A percentile compares a stretch with the other conserved stretches of the same genome.
phyloP scores from a whole-genome alignment of 345 rosid species.

The Abelmoschus esculentus region DNA sequence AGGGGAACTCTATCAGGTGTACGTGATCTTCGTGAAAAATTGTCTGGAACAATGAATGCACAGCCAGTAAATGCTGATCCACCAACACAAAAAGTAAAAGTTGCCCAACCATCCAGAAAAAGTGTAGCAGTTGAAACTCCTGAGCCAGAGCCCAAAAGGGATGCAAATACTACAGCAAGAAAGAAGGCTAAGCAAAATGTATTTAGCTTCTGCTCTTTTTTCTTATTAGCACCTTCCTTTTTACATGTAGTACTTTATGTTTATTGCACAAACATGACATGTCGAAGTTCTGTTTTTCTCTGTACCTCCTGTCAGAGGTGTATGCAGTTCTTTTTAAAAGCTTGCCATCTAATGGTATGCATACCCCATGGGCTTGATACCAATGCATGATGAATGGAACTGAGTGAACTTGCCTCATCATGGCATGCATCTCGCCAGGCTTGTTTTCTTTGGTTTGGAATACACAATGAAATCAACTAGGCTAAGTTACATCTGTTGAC shows the following conservation, averaged over 20 bases:
- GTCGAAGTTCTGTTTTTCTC: not conserved
- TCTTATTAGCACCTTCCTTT: not conserved
- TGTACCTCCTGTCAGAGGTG: not conserved
- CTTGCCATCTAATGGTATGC: not conserved
- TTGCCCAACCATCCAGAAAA: slow-evolving; percentile 50
- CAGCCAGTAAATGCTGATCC: slow-evolving; percentile 52
- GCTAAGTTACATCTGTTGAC: not conserved
- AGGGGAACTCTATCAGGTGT: slow-evolving; percentile 44
- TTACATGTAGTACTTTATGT: not conserved
- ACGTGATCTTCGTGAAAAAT: slow-evolving; percentile 84
- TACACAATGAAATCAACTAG: not conserved
- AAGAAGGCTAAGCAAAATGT: slow-evolving; percentile 64
- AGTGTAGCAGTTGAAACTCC: slow-evolving; percentile 51
- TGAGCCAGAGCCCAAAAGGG: slow-evolving; percentile 46
- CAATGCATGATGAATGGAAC: not conserved
- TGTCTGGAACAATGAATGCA: slow-evolving; percentile 65
- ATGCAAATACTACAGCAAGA: slow-evolving; percentile 32
- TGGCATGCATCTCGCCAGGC: not conserved
- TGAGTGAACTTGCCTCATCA: not conserved
- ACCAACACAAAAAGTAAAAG: slow-evolving; percentile 41
- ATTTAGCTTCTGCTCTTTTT: slow-evolving; percentile 15
- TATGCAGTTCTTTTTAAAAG: not conserved
- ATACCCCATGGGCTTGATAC: not conserved
- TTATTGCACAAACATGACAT: not conserved
- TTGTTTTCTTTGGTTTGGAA: not conserved